Base-by-base conservation (phyloP, 768 basidiomycete genomes). In the Lactarius hengduanensis region DNA sequence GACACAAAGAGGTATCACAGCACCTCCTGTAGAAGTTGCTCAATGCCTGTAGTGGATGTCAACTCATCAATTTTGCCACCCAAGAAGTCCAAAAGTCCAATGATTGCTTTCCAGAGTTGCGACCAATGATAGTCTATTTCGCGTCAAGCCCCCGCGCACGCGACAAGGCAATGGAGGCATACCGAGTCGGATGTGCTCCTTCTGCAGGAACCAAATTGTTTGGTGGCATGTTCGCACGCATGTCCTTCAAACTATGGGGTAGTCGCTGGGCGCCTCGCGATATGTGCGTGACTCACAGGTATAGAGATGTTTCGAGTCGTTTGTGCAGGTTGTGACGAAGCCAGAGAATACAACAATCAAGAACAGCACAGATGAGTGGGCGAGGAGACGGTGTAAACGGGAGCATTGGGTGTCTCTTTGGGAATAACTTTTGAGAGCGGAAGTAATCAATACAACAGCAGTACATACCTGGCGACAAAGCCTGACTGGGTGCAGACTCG, bases 301-400 rank as follows among this genome's bases (percentile, higher is more conserved):
- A 89, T 7, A 82, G 82, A 34, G 79, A 76, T 0, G 83, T 81
- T 64, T 89, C 85, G 5, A 90, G 75, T 34, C 78, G 81, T 70
- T 82, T 87, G 63, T 89, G 86, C 36, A 90, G 75, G 71, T 89
- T 89, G 69, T 91, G 88, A 20, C 86, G 83, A 32, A 89, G 74
- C 87, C 87, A 90, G 16, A 90, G 77, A 7, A 87, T 79, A 69
- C 85, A 87, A 64, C 85, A 88, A 72, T 90, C 88, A n/a, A 90
- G 71, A 28, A 90, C 63, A 3, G 86, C 82, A 70, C 85, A 86
- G 30, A 87, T 67, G 1, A 82, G 81, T 1, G 85, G 78, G 59
- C 81, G 77, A 10, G 78, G 75, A 5, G 78, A 62, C 1, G 74
- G 72, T 9, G 78, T 71, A 13, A 73, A 62, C 1, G 86, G 81